phyloP scores from a whole-genome alignment of 345 rosid species.

The Trapa incisa region DNA sequence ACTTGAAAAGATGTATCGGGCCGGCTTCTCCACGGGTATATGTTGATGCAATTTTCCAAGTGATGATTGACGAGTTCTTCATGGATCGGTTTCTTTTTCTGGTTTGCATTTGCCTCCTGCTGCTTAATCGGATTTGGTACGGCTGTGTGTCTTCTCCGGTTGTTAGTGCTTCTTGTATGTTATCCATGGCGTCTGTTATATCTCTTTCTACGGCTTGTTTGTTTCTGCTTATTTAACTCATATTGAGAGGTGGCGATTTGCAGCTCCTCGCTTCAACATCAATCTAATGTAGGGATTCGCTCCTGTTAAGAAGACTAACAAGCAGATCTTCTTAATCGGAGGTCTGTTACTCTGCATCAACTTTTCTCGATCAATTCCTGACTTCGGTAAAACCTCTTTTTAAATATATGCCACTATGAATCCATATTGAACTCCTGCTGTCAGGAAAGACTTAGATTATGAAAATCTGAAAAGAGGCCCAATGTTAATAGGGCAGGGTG shows the following conservation, averaged over 20 bases:
- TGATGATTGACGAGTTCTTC: constrained; percentile 12
- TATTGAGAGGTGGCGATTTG: neutral
- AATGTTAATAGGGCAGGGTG: no score
- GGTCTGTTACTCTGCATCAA: neutral
- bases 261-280: no score
- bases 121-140: neutral
- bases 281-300: no score
- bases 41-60: neutral
- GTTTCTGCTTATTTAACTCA: neutral
- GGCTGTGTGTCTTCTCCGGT: neutral
- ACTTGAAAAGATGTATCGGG: neutral
- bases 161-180: neutral
- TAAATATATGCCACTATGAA: no score
- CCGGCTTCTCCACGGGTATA: neutral
- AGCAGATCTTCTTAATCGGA: neutral
- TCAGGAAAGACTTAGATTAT: no score
- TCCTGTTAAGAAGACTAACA: neutral
- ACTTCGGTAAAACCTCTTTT: no score
- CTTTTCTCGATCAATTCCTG: no score
- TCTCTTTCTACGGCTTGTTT: neutral
- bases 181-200: neutral
- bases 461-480: no score
- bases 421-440: no score
- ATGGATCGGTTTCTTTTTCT: neutral
- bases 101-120: neutral